phyloP scores from a whole-genome alignment of 2,329 filamentous ascomycete genomes.

The Colletotrichum sp. region DNA sequence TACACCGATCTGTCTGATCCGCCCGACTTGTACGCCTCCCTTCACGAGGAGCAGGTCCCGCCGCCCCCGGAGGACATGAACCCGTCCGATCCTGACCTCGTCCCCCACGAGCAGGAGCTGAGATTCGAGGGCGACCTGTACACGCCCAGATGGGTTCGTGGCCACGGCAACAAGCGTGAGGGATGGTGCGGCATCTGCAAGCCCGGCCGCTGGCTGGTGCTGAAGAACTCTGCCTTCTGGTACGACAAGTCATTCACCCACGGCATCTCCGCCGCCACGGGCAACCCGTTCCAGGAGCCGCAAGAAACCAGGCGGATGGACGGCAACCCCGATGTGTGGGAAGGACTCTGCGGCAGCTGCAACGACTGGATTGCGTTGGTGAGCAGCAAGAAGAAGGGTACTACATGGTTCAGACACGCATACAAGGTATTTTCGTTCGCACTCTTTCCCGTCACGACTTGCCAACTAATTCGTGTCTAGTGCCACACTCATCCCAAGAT shows the following conservation, averaged over 20 bases:
- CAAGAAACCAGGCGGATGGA: conserved; percentile 78
- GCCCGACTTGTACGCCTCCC: conserved; percentile 77
- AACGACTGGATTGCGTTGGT: conserved; percentile 82
- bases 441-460: too few relatives aligned
- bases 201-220: conserved; percentile 81
- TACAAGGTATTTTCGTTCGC: too few relatives aligned
- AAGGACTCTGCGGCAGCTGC: conserved; percentile 79
- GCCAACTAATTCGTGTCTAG: conserved; percentile 40
- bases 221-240: conserved; percentile 93
- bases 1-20: conserved; percentile 77
- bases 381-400: conserved; percentile 91
- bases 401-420: conserved; percentile 87
- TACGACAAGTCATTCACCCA: conserved; percentile 93
- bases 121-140: conserved; percentile 84
- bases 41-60: conserved; percentile 74
- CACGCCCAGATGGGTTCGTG: conserved; percentile 83
- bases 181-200: conserved; percentile 92
- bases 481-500: conserved; percentile 76
- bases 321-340: conserved; percentile 82
- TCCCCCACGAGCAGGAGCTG: conserved; percentile 79
- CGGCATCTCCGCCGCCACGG: conserved; percentile 83
- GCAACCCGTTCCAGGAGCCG: conserved; percentile 78
- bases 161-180: conserved; percentile 85
- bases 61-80: conserved; percentile 85
- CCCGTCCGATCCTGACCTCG: conserved; percentile 74